Base-by-base conservation (phyloP, 768 basidiomycete genomes). In the Auricularia sp. region DNA sequence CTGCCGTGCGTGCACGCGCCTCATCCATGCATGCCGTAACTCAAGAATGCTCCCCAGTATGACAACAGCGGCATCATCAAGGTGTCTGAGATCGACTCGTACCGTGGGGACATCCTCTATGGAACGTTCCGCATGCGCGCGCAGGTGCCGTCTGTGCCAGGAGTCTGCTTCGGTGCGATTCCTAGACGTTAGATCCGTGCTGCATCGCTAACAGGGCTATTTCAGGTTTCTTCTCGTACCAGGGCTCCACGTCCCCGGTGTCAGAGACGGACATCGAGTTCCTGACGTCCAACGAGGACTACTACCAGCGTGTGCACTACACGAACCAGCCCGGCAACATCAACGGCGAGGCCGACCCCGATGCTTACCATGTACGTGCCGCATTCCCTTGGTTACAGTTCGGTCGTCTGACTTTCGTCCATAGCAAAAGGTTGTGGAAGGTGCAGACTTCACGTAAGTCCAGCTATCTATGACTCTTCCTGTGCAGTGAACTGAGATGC, bases 111-210 rank as follows among this genome's bases (percentile, higher is more conserved):
- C 43, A 62, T 68, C 5, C 43, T 59, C 6, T 67, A 67, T 61
- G 67, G 67, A 21, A 67, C 67, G 3, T 68, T 68, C 64, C 33
- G 67, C 14, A 68, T 68, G 67, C 47, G 67, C 42, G 67, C 67
- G 23, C 63, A 61, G 33, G 56, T 68, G 3, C 67, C 67, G 7
- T 35, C 63, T 36, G 64, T 67, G 18, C 64, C 34, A 3, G 61
- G 61, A n/a, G 65, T 63, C 23, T 67, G 62, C 61, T 65, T 67
- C 59, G 63, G 58, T 64, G 44, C 14, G 58, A 29, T 29, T 29
- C 29, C 29, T 29, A 2, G 2, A 3, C 29, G 29, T 29, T 29
- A 29, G 29, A 29, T 29, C 29, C 29, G 29, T 29, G 29, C 29
- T 29, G 29, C 29, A 29, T 29, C 29, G 29, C 29, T 29, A 29